Base-by-base conservation (phyloP, 2,329 filamentous ascomycete species). In the Stagonosporopsis vannaccii region DNA sequence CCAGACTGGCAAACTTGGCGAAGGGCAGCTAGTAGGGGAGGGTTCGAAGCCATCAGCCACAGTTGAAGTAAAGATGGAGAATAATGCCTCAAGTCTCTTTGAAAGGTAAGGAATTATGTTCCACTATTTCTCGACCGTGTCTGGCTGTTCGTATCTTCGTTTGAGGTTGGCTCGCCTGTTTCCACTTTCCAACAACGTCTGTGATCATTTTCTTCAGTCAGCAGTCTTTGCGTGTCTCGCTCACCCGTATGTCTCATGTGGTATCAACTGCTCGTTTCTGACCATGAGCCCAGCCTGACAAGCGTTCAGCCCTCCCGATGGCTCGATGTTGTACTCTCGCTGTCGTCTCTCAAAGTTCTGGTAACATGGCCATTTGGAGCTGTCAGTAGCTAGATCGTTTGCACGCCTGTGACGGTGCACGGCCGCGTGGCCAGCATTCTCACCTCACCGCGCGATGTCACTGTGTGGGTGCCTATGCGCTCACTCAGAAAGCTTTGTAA, bases 381-480 rank as follows among this genome's bases (percentile, higher is more conserved):
- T 13, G 26, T 9, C 22, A 20, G n/a, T 6, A 6, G 25, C 7
- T 6, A 9, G 22, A 3, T n/a, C 8, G 30, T 36, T 43, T 6
- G 22, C 39, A 25, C 36, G 15, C 26, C 13, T 41, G 26, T 25
- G 36, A 46, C 28, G 42, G 23, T 35, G 8, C 28, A 22, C 35
- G 12, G 20, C n/a, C 26, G 43, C n/a, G 6, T 22, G 40, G 23
- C 20, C 36, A 15, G 11, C 17, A 19, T 17, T 25, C 40, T 55
- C 51, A 49, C 51, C 17, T 44, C 44, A 55, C 33, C 51, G 23
- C 32, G 32, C 32, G 39, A 49, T 41, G 45, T 55, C 20, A 40
- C 45, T 20, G 20, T 40, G 26, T 25, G 6, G 19, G 44, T 7
- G 40, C 40, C 39, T 40, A 47, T 40, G 33, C 51, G 19, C 2